Evolutionary conservation across 768 basidiomycete species (phyloP).

Genomic region (Tulasnella sp.): DNA sequence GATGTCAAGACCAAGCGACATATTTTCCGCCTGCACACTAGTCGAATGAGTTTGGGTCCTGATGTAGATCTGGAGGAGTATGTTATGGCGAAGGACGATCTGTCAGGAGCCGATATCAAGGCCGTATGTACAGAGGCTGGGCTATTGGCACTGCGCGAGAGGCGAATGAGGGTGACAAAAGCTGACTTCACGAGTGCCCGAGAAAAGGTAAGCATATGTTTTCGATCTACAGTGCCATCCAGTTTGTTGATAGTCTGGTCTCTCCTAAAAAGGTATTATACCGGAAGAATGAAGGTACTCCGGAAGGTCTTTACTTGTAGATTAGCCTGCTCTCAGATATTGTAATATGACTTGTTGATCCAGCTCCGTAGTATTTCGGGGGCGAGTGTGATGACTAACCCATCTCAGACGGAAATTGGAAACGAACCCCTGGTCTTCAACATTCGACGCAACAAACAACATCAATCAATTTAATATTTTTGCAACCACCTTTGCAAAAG

Average conservation of each 20-base stretch:
- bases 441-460: too few relatives aligned
- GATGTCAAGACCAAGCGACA: slow-evolving; percentile 98
- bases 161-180: slow-evolving; percentile 89
- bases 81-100: slow-evolving; percentile 87
- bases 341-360: too few relatives aligned
- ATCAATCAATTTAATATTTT: too few relatives aligned
- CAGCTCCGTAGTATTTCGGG: too few relatives aligned
- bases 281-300: slow-evolving; percentile 94
- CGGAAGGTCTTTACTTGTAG: slow-evolving; percentile 76
- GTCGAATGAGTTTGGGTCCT: slow-evolving; percentile 76
- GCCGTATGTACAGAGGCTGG: slow-evolving; percentile 99
- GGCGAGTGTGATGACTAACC: too few relatives aligned
- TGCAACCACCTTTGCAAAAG: too few relatives aligned
- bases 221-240: slow-evolving; percentile 14
- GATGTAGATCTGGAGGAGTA: slow-evolving; percentile 96
- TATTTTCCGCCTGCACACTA: slow-evolving; percentile 92
- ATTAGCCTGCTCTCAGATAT: slow-evolving; percentile 1
- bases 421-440: too few relatives aligned
- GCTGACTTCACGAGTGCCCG: slow-evolving; percentile 79
- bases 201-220: slow-evolving; percentile 56
- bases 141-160: slow-evolving; percentile 80
- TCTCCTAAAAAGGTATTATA: slow-evolving; percentile 52
- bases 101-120: slow-evolving; percentile 97
- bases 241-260: slow-evolving; percentile 1
- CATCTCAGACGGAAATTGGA: too few relatives aligned